phyloP scores from a whole-genome alignment of 768 basidiomycete genomes.

The Epithele typhae region DNA sequence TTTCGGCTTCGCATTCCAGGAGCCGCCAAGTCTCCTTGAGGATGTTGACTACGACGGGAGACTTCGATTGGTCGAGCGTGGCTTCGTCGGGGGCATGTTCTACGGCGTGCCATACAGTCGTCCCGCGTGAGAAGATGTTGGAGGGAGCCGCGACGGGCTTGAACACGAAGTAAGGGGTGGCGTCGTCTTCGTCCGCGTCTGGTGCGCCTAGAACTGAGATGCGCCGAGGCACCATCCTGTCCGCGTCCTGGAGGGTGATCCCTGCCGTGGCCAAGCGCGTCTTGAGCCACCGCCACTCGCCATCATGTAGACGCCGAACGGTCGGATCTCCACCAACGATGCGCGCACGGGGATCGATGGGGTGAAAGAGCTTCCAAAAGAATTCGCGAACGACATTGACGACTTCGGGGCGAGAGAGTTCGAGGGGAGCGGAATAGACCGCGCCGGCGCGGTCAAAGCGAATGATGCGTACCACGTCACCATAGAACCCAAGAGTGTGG shows the following conservation, averaged over 20 bases:
- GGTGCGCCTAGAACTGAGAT: no score
- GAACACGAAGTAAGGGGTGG: not conserved
- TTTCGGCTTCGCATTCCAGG: slow-evolving; percentile 2
- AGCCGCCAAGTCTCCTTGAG: slow-evolving; percentile 16
- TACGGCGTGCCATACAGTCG: slow-evolving; percentile 10
- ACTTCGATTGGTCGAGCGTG: not conserved
- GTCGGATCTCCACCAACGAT: slow-evolving; percentile 10
- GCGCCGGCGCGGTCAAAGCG: slow-evolving; percentile 13
- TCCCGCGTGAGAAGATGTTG: slow-evolving; percentile 12
- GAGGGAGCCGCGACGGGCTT: slow-evolving; percentile 6
- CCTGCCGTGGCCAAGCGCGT: not conserved
- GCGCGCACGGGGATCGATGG: not conserved
- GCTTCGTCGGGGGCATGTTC: not conserved
- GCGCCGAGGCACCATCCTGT: no score
- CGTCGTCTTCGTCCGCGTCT: not conserved
- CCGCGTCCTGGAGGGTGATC: no score
- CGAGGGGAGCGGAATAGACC: slow-evolving; percentile 6
- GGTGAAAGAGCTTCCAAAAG: slow-evolving; percentile 14
- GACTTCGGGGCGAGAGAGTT: not conserved
- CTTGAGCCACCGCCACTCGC: not conserved
- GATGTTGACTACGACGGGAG: not conserved
- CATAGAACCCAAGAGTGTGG: slow-evolving; percentile 8
- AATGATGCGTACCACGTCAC: not conserved
- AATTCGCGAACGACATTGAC: slow-evolving; percentile 1
- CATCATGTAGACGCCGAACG: not conserved